These are phyloP conservation scores for Saccharomycopsis malanga DNA, from an alignment of 805 yeast species.

Conservation along the genomic window DNA sequence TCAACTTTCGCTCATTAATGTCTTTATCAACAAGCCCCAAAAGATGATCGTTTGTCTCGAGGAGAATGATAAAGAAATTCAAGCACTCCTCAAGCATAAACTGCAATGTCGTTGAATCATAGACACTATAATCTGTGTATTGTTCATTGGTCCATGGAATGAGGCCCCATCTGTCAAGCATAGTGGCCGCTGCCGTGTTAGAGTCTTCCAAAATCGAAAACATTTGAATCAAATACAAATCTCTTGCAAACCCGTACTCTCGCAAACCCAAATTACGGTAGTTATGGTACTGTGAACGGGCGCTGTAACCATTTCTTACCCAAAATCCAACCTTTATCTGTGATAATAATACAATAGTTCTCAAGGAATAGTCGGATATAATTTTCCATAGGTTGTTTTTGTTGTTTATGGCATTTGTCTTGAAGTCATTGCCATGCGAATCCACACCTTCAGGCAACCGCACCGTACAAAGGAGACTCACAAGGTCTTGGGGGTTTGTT, in stretches of 20 bases:
- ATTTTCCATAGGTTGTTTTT: conserved; percentile 8
- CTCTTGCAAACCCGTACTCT: conserved; percentile 77
- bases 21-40: conserved; percentile 42
- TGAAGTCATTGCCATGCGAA: background rate
- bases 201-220: conserved; percentile 52
- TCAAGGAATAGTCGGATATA: conserved; percentile 50
- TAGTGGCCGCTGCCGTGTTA: conserved; percentile 36
- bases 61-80: conserved; percentile 14
- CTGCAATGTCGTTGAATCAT: conserved; percentile 36
- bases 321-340: conserved; percentile 87
- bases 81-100: conserved; percentile 77
- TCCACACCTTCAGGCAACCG: background rate
- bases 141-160: conserved; percentile 44
- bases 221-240: conserved; percentile 62
- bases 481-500: conserved; percentile 23
- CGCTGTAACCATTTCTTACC: conserved; percentile 89
- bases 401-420: background rate
- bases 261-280: conserved; percentile 73
- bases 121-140: conserved; percentile 34
- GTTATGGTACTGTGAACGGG: conserved; percentile 69
- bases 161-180: conserved; percentile 67
- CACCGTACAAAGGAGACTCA: background rate
- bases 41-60: conserved; percentile 36
- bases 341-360: conserved; percentile 68
- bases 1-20: conserved; percentile 44